These are phyloP conservation scores for Cinnamomum micranthum DNA, from an alignment of 164 flowering plant species.

Conservation along the genomic window DNA sequence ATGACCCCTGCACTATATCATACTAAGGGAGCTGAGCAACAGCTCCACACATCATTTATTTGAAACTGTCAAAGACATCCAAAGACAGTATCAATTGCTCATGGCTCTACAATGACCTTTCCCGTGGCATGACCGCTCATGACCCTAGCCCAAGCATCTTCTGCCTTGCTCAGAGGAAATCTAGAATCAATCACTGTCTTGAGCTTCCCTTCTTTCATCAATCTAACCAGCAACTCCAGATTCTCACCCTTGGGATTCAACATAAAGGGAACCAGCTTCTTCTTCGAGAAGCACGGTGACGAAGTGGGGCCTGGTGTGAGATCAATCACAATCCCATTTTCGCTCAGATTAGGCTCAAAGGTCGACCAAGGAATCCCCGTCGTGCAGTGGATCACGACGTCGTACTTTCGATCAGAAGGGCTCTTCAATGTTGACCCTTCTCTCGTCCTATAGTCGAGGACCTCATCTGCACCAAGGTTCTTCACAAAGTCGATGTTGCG, in stretches of 20 bases:
- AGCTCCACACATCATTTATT: too few relatives aligned
- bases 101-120: slow-evolving; percentile 16
- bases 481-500: slow-evolving; percentile 42
- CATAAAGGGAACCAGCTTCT: slow-evolving; percentile 41
- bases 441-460: slow-evolving; percentile 44
- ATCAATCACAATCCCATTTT: slow-evolving; percentile 48
- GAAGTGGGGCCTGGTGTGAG: slow-evolving; percentile 30
- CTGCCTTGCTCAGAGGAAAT: slow-evolving; percentile 13
- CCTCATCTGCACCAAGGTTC: slow-evolving; percentile 48
- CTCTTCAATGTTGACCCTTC: slow-evolving; percentile 50
- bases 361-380: slow-evolving; percentile 25
- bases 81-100: not conserved
- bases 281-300: slow-evolving; percentile 43
- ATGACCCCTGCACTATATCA: too few relatives aligned
- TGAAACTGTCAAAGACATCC: too few relatives aligned
- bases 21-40: too few relatives aligned
- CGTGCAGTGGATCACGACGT: slow-evolving; percentile 49
- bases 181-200: slow-evolving; percentile 17
- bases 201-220: slow-evolving; percentile 18
- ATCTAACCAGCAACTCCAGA: slow-evolving; percentile 10
- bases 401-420: slow-evolving; percentile 54
- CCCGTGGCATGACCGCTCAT: slow-evolving; percentile 21
- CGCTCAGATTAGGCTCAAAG: slow-evolving; percentile 39
- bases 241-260: slow-evolving; percentile 22
- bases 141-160: slow-evolving; percentile 17